Evolutionary conservation across 176 grass and related monocot species (phyloP), one percentile per base, ranked within the genome.

Genomic region (Aegilops bicornis): DNA sequence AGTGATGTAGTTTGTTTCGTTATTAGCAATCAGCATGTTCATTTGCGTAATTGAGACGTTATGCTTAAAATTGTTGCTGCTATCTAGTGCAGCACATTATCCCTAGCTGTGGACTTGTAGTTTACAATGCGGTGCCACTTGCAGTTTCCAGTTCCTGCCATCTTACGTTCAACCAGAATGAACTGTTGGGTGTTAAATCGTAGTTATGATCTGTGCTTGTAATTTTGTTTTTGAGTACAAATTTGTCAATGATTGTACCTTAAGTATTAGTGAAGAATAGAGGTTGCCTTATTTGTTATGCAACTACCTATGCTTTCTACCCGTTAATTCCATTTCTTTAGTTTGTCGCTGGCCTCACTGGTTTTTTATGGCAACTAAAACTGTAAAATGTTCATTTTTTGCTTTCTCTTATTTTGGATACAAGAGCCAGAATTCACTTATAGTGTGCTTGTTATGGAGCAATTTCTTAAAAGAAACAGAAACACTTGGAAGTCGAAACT

Each of bases 261-360:
- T 16, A 50, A 89, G 16, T 81, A 67, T 50, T 77, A 23, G 12
- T 32, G 12, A 24, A 30, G 67, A 50, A 62, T 71, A 77, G 22
- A 63, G 43, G 5, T 50, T n/a, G 43, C 24, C 42, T 65, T 83
- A 15, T 79, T 90, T 73, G 59, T 82, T 67, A 24, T 56, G 43
- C 14, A 47, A 42, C 22, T 61, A 35, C 60, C 31, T 40, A 25
- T 60, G 4, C 10, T 56, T 81, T 78, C 29, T 58, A 35, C 40
- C 11, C 23, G 25, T 69, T 50, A 40, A 76, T 71, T 64, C 11
- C 12, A 64, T 36, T 4, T 10, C 9, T 13, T 63, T 52, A 73
- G 74, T 39, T 50, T 73, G 30, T 66, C 39, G 39, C 39, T 58
- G n/a, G 40, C 79, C 52, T 71, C n/a, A 23, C 14, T 65, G n/a